Percentiles rank a stretch among this genome's conserved stretches.
phyloP scores from a whole-genome alignment of 768 basidiomycete species.

The Leccinum longicurvipes region DNA sequence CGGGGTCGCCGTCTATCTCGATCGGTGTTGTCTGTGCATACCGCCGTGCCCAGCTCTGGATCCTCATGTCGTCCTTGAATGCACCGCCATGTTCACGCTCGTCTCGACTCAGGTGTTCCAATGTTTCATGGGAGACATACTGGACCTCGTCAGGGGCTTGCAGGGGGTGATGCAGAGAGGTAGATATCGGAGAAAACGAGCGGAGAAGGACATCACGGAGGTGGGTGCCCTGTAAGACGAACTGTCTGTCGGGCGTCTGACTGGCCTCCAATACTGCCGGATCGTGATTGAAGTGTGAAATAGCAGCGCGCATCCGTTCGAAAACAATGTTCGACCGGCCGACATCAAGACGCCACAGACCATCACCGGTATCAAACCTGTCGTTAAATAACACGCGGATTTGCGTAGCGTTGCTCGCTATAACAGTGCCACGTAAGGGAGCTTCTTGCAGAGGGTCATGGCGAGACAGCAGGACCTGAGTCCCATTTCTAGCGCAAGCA shows the following conservation, averaged over 20 bases:
- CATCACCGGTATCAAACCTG: constrained; percentile 40
- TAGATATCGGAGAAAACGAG: constrained; percentile 41
- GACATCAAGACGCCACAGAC: constrained; percentile 67
- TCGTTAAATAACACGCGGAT: constrained; percentile 59
- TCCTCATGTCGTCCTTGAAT: constrained; percentile 69
- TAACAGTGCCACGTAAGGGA: constrained; percentile 52
- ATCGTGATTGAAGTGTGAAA: constrained; percentile 54
- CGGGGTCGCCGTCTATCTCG: constrained; percentile 74
- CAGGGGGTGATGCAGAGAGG: constrained; percentile 29
- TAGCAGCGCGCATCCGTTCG: constrained; percentile 67
- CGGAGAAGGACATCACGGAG: constrained; percentile 69
- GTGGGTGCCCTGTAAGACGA: constrained; percentile 65
- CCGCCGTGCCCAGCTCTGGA: constrained; percentile 78
- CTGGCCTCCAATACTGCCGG: constrained; percentile 39
- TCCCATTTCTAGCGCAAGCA: constrained; percentile 56
- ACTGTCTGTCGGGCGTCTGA: constrained; percentile 39
- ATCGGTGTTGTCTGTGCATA: constrained; percentile 60
- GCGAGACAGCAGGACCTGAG: constrained; percentile 61
- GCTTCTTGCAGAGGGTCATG: constrained; percentile 58
- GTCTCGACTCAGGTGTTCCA: constrained; percentile 36
- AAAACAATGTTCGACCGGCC: constrained; percentile 64
- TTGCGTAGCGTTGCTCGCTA: constrained; percentile 47
- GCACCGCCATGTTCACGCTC: constrained; percentile 37
- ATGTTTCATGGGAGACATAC: constrained; percentile 36
- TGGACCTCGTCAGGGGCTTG: constrained; percentile 39